Base-by-base conservation (phyloP, 2,329 filamentous ascomycete species). In the Lanzia echinophila region DNA sequence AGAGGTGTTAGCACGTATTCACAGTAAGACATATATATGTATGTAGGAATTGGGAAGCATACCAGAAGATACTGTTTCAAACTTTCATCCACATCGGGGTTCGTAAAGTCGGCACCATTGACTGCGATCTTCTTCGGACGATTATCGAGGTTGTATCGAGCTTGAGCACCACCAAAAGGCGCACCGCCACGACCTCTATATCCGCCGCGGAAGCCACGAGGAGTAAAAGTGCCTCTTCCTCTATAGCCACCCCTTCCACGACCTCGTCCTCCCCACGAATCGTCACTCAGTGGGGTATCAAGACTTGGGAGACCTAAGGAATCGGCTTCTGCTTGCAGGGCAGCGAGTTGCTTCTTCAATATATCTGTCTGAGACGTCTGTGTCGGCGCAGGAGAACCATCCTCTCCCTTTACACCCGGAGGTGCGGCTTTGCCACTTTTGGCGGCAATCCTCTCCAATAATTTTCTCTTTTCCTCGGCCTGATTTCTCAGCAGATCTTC, bases 1-100 rank as follows among this genome's bases (percentile, higher is more conserved):
- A 36, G 33, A 47, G 47, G 22, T 61, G 8, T 52, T 62, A 60
- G 53, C n/a, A n/a, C n/a, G n/a, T n/a, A n/a, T n/a, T n/a, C n/a
- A n/a, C n/a, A n/a, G n/a, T n/a, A n/a, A n/a, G n/a, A n/a, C n/a
- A n/a, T n/a, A n/a, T n/a, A n/a, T n/a, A n/a, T n/a, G n/a, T n/a
- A n/a, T n/a, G n/a, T n/a, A n/a, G n/a, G n/a, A n/a, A n/a, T n/a
- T n/a, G n/a, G n/a, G n/a, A 39, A 43, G 71, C 80, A 70, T 72
- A 86, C 83, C 58, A 89, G 74, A 20, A 92, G 77, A 68, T 86
- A 85, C 63, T 88, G 84, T 57, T 86, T 76, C 42, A 92, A 72
- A 28, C 77, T 75, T 69, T 90, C 87, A 59, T 90, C 84, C 63
- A 81, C 81, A 31, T 78, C 78, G 1, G 79, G 65, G 13, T 75